phyloP scores from a whole-genome alignment of 768 basidiomycete species.

The Cyclocybe aegerita region DNA sequence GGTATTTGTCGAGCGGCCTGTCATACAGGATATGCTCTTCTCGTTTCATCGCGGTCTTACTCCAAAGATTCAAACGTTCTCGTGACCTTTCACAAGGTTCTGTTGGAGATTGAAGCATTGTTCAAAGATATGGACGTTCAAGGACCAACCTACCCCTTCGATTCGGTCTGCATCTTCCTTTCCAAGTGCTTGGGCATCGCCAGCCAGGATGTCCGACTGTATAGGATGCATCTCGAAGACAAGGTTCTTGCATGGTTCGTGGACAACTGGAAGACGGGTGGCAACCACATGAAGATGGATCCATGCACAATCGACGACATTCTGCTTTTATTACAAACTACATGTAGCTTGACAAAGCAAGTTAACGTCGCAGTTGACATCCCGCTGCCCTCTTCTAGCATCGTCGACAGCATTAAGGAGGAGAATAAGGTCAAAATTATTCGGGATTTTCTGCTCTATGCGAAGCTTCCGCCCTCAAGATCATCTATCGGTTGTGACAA shows the following conservation, averaged over 20 bases:
- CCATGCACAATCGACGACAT: constrained; percentile 60
- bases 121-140: constrained; percentile 87
- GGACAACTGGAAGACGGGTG: constrained; percentile 60
- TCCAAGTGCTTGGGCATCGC: constrained; percentile 66
- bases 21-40: constrained; percentile 60
- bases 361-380: constrained; percentile 45
- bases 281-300: constrained; percentile 43
- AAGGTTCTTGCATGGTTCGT: constrained; percentile 82
- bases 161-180: constrained; percentile 88
- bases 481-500: too few species aligned
- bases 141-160: constrained; percentile 83
- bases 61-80: constrained; percentile 23
- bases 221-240: constrained; percentile 84
- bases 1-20: constrained; percentile 78
- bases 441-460: constrained; percentile 67
- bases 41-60: constrained; percentile 34
- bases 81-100: constrained; percentile 55
- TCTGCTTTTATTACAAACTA: constrained; percentile 57
- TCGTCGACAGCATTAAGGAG: constrained; percentile 60
- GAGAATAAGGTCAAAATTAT: constrained; percentile 58
- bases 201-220: constrained; percentile 78
- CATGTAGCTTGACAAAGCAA: constrained; percentile 55
- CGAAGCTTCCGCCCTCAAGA: constrained; percentile 51
- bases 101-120: constrained; percentile 75
- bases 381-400: constrained; percentile 67